Evolutionary conservation across 2,329 filamentous ascomycete species (phyloP).

Genomic region (Bipolaris cookei): DNA sequence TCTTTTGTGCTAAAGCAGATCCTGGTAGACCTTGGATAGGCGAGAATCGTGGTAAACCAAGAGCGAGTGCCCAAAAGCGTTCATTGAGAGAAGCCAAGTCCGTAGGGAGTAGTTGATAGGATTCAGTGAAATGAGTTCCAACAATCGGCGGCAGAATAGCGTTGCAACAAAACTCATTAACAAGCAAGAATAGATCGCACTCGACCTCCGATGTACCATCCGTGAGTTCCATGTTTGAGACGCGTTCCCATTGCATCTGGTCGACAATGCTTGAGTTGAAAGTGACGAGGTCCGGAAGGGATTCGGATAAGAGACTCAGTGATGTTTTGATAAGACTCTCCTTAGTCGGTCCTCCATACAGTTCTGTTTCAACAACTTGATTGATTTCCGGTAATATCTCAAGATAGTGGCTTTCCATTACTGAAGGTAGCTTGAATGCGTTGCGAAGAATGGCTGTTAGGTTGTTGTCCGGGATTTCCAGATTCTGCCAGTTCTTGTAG

Average conservation of each 20-base stretch:
- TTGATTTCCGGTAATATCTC: constrained; percentile 39
- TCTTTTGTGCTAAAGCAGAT: constrained; percentile 44
- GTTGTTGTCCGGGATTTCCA: constrained; percentile 30
- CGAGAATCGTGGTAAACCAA: constrained; percentile 62
- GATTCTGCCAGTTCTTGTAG: constrained; percentile 22
- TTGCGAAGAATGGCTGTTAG: constrained; percentile 37
- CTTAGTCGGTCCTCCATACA: constrained; percentile 58
- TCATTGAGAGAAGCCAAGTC: constrained; percentile 64
- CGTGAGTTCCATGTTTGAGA: constrained; percentile 53
- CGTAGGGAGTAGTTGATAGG: constrained; percentile 51
- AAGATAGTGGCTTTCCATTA: constrained; percentile 27
- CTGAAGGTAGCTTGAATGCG: constrained; percentile 37
- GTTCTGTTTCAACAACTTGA: constrained; percentile 47
- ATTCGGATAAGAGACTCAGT: constrained; percentile 41
- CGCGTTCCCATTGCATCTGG: constrained; percentile 67
- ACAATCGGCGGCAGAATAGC: constrained; percentile 56
- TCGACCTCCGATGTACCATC: constrained; percentile 58
- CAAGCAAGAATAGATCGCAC: constrained; percentile 51
- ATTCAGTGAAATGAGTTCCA: constrained; percentile 60
- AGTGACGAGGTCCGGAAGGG: constrained; percentile 64
- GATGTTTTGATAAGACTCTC: constrained; percentile 46
- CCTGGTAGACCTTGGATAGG: constrained; percentile 57
- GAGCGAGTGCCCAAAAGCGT: constrained; percentile 60
- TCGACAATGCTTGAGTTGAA: constrained; percentile 66
- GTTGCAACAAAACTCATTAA: constrained; percentile 64